A percentile compares a stretch with the other conserved stretches of the same genome.
These are phyloP conservation scores for Grosmannia serpens DNA, from an alignment of 2,329 filamentous ascomycete genomes.

Conservation along the genomic window DNA sequence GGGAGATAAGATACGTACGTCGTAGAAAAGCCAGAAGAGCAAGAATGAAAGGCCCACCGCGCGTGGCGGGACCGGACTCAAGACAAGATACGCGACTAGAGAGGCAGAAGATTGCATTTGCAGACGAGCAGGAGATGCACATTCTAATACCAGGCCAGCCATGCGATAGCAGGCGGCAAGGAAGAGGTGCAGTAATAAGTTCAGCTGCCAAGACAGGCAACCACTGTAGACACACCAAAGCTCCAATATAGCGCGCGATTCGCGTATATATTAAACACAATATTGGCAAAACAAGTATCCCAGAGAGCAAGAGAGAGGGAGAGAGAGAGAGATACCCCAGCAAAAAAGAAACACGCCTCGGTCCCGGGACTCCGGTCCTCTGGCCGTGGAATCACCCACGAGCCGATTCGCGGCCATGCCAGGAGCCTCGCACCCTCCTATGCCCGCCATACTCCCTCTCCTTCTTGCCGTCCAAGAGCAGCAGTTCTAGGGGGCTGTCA, in stretches of 20 bases:
- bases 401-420: too few relatives aligned
- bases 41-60: too few relatives aligned
- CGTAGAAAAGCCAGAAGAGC: too few relatives aligned
- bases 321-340: neutral
- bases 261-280: neutral
- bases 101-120: neutral
- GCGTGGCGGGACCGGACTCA: too few relatives aligned
- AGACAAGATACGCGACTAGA: neutral
- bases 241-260: neutral
- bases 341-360: neutral
- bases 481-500: too few relatives aligned
- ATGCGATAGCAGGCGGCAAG: neutral
- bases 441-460: neutral
- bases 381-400: too few relatives aligned
- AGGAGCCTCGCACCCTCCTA: neutral
- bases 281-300: neutral
- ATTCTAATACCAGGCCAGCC: neutral
- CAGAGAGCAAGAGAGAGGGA: neutral
- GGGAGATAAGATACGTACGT: too few relatives aligned
- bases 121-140: neutral
- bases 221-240: neutral
- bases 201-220: neutral
- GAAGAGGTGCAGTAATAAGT: neutral
- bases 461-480: neutral
- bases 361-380: neutral